phyloP scores from a whole-genome alignment of 192 early-diverging fungal genomes.

The Coemansia erecta region DNA sequence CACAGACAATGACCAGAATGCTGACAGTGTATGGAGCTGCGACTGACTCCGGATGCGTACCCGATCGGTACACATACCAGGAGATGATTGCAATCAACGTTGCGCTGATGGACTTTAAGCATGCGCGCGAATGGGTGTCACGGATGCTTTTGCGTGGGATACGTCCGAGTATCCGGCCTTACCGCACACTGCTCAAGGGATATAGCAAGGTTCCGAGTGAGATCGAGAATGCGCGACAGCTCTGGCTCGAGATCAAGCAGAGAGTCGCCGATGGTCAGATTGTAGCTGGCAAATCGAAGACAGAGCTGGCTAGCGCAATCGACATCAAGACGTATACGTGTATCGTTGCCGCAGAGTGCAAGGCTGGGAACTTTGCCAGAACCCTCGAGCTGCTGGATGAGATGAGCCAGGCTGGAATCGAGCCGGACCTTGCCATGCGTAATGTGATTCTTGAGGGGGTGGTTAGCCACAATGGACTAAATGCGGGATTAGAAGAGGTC shows the following conservation, averaged over 20 bases:
- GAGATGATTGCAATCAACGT: constrained; percentile 45
- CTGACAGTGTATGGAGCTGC: constrained; percentile 14
- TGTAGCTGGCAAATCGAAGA: constrained; percentile 5
- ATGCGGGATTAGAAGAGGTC: constrained; percentile 31
- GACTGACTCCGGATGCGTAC: constrained; percentile 11
- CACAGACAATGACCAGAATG: constrained; percentile 27
- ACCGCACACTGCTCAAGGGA: constrained; percentile 42
- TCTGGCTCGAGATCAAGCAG: constrained; percentile 36
- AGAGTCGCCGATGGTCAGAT: constrained; percentile 15
- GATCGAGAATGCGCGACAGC: constrained; percentile 31
- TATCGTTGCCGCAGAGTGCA: constrained; percentile 36
- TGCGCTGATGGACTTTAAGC: constrained; percentile 26
- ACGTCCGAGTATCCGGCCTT: constrained; percentile 34
- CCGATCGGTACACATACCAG: constrained; percentile 43
- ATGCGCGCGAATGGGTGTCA: constrained; percentile 26
- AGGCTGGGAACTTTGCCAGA: constrained; percentile 24
- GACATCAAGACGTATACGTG: constrained; percentile 41
- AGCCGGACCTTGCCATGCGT: constrained; percentile 37
- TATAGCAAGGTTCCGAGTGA: constrained; percentile 27
- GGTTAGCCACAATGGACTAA: constrained; percentile 20
- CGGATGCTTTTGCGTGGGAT: constrained; percentile 28
- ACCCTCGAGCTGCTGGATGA: constrained; percentile 29
- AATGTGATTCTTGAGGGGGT: constrained; percentile 40
- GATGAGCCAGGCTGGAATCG: constrained; percentile 25
- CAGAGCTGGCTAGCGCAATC: constrained; percentile 11